Conservation (phyloP, 768 basidiomycete genomes). For the Kwoniella mangroviensis region DNA sequence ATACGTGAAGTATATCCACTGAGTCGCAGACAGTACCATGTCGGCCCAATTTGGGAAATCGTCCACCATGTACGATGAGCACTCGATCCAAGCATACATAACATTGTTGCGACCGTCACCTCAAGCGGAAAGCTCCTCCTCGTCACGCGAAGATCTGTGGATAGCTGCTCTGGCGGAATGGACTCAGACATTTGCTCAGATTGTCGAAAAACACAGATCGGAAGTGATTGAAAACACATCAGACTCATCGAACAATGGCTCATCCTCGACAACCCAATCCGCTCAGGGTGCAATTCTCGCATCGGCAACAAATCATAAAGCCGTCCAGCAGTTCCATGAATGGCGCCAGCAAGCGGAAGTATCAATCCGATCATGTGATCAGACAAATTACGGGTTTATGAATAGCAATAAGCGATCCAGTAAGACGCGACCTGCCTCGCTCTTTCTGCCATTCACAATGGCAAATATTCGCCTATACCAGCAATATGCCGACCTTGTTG, state of each 20-base stretch:
- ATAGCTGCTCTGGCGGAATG: slow-evolving; percentile 42
- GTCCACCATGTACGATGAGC: slow-evolving; percentile 31
- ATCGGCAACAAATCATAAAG: not conserved
- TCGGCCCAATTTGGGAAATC: slow-evolving; percentile 44
- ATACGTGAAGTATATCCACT: not conserved
- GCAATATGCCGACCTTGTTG: slow-evolving; percentile 37
- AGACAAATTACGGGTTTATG: too few species aligned
- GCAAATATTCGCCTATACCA: slow-evolving; percentile 34
- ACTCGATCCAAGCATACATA: slow-evolving; percentile 26
- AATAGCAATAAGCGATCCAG: too few species aligned
- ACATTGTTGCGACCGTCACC: slow-evolving; percentile 14
- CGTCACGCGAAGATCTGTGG: slow-evolving; percentile 30
- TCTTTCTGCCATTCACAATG: slow-evolving; percentile 1
- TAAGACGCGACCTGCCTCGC: not conserved
- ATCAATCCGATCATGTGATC: not conserved
- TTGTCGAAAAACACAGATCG: slow-evolving; percentile 32
- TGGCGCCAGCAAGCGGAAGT: not conserved
- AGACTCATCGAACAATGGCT: too few species aligned
- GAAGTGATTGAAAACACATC: not conserved
- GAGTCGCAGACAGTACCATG: not conserved
- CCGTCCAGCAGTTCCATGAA: not conserved
- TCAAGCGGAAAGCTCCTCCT: not conserved
- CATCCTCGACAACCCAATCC: too few species aligned
- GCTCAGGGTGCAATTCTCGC: not conserved
- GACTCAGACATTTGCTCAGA: slow-evolving; percentile 39